phyloP scores from a whole-genome alignment of 177 flowering plant species.

The Tripterygium wilfordii region DNA sequence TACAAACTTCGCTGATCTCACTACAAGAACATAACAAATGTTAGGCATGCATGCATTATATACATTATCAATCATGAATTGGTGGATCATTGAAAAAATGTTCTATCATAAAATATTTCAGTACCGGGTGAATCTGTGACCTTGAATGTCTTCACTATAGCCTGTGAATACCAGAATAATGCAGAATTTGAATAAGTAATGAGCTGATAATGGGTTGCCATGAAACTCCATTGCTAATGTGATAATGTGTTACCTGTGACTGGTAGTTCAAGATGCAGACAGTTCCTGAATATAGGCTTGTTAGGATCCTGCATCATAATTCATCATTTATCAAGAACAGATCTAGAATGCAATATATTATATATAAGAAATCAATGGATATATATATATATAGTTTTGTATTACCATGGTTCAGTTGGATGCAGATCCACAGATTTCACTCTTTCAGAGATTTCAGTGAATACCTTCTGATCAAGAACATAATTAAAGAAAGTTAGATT shows the following conservation, averaged over 20 bases:
- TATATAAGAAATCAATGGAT: too few relatives aligned
- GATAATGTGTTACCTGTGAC: conserved; percentile 62
- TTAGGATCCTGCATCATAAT: conserved; percentile 67
- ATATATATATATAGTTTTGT: too few relatives aligned
- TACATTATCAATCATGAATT: neutral
- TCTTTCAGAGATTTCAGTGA: conserved; percentile 86
- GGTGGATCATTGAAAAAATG: too few relatives aligned
- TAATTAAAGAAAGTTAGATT: too few relatives aligned
- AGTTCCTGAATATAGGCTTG: conserved; percentile 91
- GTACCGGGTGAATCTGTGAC: conserved; percentile 95
- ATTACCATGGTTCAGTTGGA: conserved; percentile 97
- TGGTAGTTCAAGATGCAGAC: conserved; percentile 95
- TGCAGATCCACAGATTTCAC: conserved; percentile 95
- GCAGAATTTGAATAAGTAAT: too few relatives aligned
- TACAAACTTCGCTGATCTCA: conserved; percentile 88
- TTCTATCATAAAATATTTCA: too few relatives aligned
- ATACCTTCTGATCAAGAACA: conserved; percentile 67
- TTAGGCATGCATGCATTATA: neutral
- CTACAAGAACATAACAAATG: conserved; percentile 18
- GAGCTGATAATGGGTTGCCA: too few relatives aligned
- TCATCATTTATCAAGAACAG: neutral
- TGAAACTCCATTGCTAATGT: too few relatives aligned
- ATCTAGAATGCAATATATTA: too few relatives aligned
- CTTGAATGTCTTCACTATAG: conserved; percentile 87
- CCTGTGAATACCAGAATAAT: too few relatives aligned